Evolutionary conservation across 2,329 filamentous ascomycete genomes (phyloP).

Genomic region (Paraphaeosphaeria minitans): DNA sequence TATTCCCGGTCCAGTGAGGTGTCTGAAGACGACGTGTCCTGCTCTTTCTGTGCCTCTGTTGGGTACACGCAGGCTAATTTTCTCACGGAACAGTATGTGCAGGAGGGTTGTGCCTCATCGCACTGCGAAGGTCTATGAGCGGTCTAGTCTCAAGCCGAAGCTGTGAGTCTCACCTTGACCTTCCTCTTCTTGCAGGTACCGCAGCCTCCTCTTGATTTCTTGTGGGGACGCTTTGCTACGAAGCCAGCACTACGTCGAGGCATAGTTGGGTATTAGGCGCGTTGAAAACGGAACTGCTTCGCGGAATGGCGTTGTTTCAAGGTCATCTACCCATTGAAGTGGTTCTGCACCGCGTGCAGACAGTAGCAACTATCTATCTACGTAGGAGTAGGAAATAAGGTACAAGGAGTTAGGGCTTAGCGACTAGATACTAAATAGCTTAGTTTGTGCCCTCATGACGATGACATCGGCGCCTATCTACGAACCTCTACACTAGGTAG

Average conservation of each 20-base stretch:
- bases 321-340: neutral
- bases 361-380: neutral
- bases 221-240: slow-evolving; percentile 40
- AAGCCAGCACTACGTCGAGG: slow-evolving; percentile 33
- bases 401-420: neutral
- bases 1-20: neutral
- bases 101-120: slow-evolving; percentile 35
- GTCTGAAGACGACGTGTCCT: slow-evolving; percentile 8
- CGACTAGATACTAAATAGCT: neutral
- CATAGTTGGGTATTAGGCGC: slow-evolving; percentile 20
- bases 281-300: neutral
- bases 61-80: slow-evolving; percentile 33
- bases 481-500: neutral
- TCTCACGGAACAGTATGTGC: slow-evolving; percentile 34
- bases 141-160: neutral
- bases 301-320: neutral
- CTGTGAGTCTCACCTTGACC: slow-evolving; percentile 32
- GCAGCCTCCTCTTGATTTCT: slow-evolving; percentile 40
- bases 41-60: slow-evolving; percentile 9
- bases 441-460: slow-evolving; percentile 4
- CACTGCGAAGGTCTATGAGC: slow-evolving; percentile 27
- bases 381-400: neutral
- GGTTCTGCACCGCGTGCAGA: neutral
- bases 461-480: neutral
- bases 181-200: slow-evolving; percentile 42